A percentile compares a stretch with the other conserved stretches of the same genome.
phyloP scores from a whole-genome alignment of 2,329 filamentous ascomycete species.

The Beauveria sp. region DNA sequence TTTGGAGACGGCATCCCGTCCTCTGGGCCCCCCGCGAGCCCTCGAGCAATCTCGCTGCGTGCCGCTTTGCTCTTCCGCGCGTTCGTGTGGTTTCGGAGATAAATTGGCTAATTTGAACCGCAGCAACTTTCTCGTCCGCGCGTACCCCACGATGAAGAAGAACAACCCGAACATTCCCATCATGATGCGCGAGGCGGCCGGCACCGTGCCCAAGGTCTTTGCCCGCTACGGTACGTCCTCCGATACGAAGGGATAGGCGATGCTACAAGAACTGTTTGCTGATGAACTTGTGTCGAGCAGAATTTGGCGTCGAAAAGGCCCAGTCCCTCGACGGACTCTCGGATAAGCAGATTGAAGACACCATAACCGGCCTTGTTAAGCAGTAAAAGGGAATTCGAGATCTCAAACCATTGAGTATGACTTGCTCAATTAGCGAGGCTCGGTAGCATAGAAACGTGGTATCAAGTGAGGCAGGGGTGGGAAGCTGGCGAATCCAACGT shows the following conservation, averaged over 20 bases:
- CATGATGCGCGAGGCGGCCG: slow-evolving; percentile 84
- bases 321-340: slow-evolving; percentile 50
- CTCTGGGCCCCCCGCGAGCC: background rate
- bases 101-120: slow-evolving; percentile 12
- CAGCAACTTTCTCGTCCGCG: slow-evolving; percentile 75
- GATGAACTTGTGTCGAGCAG: slow-evolving; percentile 22
- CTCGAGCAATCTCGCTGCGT: background rate
- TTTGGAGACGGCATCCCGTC: background rate
- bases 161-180: slow-evolving; percentile 93
- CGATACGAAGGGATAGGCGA: background rate
- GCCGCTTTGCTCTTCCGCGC: too few species aligned
- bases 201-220: slow-evolving; percentile 77
- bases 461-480: background rate
- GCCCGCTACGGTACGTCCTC: slow-evolving; percentile 71
- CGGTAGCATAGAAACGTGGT: background rate
- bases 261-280: background rate
- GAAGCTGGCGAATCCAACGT: background rate
- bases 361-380: slow-evolving; percentile 48
- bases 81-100: background rate
- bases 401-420: too few species aligned
- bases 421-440: background rate
- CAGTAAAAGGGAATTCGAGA: background rate
- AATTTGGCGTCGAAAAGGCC: slow-evolving; percentile 49
- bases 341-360: slow-evolving; percentile 55
- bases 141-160: slow-evolving; percentile 99